Base-by-base conservation (phyloP, 768 basidiomycete species). In the Russula sp. region DNA sequence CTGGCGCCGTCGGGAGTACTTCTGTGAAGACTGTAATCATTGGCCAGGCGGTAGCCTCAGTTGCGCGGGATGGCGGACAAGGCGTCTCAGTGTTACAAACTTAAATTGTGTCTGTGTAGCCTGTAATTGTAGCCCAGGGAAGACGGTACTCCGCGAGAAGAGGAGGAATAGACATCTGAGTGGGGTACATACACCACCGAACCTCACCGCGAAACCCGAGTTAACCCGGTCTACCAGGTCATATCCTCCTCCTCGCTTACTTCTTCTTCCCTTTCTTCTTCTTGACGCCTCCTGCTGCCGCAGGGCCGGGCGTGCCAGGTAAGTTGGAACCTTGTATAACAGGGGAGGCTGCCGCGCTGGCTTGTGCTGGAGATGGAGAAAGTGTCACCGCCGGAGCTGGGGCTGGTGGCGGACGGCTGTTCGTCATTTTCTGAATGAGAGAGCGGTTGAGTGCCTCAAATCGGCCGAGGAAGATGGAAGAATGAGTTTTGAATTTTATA, bases 401-500 rank as follows among this genome's bases (percentile, higher is more conserved):
- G 20, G 54, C 44, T 2, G 51, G 44, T 6, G 63, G 55, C 14
- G 35, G 66, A n/a, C 63, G 79, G 16, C 71, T 79, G 70, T 94
- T 92, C 71, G 85, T 88, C 87, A 94, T 93, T 76, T 88, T 89
- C 69, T 87, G 82, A 79, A 93, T 89, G 57, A 97, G 78, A 7
- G 88, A 84, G 48, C 89, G 81, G 71, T 96, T 97, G 64, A 98
- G 81, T 7, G 87, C 82, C 75, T 98, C 94, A 77, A 98, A 98
- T 68, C 95, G 89, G 80, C 98, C 97, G 66, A 98, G 86, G 76
- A 92, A 93, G 72, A 96, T 87, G 55, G 91, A 92, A 3, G 94
- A 97, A 69, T 88, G 86, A 1, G 95, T 96, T 75, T 95, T 94
- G 80, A 96, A 98, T 75, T 95, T 97, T 69, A 98, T 80, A 73